Evolutionary conservation across 192 early-diverging fungal genomes (phyloP).

Genomic region (Backusella morwellensis): DNA sequence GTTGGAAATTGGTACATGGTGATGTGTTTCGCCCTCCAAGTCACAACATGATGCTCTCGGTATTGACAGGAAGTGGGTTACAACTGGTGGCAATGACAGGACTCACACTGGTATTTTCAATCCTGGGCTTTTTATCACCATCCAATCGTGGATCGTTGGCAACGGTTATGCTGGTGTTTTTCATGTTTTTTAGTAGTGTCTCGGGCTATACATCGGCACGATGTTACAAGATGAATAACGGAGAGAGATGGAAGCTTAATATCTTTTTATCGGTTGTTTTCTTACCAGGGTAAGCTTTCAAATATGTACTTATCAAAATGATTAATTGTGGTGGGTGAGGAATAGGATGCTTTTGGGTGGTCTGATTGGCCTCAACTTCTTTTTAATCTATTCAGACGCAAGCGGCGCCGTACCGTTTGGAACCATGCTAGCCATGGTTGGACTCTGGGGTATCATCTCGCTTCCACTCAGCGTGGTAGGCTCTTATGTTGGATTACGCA

Average conservation of each 20-base stretch:
- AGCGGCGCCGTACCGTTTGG: constrained; percentile 88
- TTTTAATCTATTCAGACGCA: constrained; percentile 75
- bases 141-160: constrained; percentile 87
- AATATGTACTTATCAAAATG: too few species aligned
- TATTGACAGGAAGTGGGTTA: constrained; percentile 83
- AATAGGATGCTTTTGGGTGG: constrained; percentile 49
- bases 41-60: constrained; percentile 70
- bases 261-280: constrained; percentile 78
- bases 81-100: constrained; percentile 77
- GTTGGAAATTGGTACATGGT: constrained; percentile 97
- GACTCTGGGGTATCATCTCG: constrained; percentile 79
- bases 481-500: constrained; percentile 65
- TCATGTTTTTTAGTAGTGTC: constrained; percentile 82
- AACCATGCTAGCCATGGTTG: constrained; percentile 77
- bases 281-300: constrained; percentile 52
- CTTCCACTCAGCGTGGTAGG: constrained; percentile 83
- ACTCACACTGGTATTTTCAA: constrained; percentile 79
- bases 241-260: constrained; percentile 81
- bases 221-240: constrained; percentile 91
- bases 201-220: constrained; percentile 90
- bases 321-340: too few species aligned
- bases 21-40: constrained; percentile 95
- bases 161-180: constrained; percentile 91
- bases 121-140: constrained; percentile 93
- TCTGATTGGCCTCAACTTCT: constrained; percentile 78